A percentile compares a stretch with the other conserved stretches of the same genome.
Conservation (phyloP, 495 filamentous ascomycete genomes). For the Hypoxylon crocopeplum region DNA sequence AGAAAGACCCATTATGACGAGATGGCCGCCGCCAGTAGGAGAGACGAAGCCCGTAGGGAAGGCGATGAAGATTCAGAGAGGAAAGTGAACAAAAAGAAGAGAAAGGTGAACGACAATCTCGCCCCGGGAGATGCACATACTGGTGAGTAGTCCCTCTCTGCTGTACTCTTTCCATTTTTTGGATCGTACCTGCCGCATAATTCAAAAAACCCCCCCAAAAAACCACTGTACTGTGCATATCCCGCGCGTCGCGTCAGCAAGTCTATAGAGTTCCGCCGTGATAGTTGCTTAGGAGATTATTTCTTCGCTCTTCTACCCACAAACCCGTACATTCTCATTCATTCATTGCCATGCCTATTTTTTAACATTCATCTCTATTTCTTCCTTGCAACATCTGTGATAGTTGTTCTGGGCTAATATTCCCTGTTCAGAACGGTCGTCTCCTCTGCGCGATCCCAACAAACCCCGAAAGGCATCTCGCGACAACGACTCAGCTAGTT, state of each 20-base stretch:
- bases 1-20: conserved; percentile 65
- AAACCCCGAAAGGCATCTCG: conserved; percentile 57
- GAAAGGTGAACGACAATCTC: conserved; percentile 56
- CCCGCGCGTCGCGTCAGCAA: too few species aligned
- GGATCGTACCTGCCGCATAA: too few species aligned
- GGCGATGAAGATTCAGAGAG: conserved; percentile 57
- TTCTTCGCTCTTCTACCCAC: background rate
- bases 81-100: conserved; percentile 64
- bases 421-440: conserved; percentile 51
- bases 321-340: background rate
- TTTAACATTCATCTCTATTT: background rate
- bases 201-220: too few species aligned
- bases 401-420: conserved; percentile 13
- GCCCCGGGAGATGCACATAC: conserved; percentile 73
- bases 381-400: conserved; percentile 1
- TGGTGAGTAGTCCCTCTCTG: conserved; percentile 63
- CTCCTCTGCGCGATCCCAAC: conserved; percentile 50
- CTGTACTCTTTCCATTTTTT: too few species aligned
- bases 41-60: conserved; percentile 48
- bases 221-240: too few species aligned
- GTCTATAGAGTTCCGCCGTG: too few species aligned
- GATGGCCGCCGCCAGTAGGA: conserved; percentile 49
- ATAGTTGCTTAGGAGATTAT: too few species aligned
- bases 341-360: background rate
- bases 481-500: conserved; percentile 66